Base-by-base conservation (phyloP, 768 basidiomycete species). In the Tylopilus balloui region DNA sequence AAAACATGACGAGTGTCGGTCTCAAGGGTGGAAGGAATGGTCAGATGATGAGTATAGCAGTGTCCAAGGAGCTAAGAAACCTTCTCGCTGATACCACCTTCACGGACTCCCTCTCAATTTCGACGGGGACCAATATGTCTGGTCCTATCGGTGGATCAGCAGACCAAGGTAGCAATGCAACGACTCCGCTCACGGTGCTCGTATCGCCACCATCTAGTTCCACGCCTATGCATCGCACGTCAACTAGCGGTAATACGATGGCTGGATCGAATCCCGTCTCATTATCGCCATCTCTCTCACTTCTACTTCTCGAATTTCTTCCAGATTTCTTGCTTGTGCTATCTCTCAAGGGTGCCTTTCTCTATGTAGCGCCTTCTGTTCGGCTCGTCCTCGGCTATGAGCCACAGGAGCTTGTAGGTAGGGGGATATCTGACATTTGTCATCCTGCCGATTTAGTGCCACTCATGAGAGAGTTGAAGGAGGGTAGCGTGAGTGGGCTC, bases 381-480 rank as follows among this genome's bases (percentile, higher is more conserved):
- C 71, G 78, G 11, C 72, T 78, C 24, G 80, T 92, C 10, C 76
- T 98, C 29, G 94, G 94, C 31, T 96, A 94, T 70, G 81, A 86
- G 21, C 84, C 93, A 2, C 75, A 80, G 27, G 91, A 95, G 50
- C 81, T 98, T 47, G 76, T 90, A 21, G 90, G 90, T 45, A 81
- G 79, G 59, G 77, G 79, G 9, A 76, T 98, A 45, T 73, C 82
- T 11, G 90, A 93, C 60, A 78, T 90, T 52, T 91, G 91, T 52
- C 92, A 95, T 64, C 86, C 86, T 1, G 86, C 88, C 42, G 95
- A 99, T 63, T 77, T 93, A 29, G 86, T 95, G 14, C 91, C 90
- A 0, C 79, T 94, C 54, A 88, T 89, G 79, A 80, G 94, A 37
- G 92, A 95, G 71, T 76, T 96, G 58, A 97, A 96, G 63, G 89